Base-by-base conservation (phyloP, 108 stramenopile species). In the Nitzschia putrida region DNA sequence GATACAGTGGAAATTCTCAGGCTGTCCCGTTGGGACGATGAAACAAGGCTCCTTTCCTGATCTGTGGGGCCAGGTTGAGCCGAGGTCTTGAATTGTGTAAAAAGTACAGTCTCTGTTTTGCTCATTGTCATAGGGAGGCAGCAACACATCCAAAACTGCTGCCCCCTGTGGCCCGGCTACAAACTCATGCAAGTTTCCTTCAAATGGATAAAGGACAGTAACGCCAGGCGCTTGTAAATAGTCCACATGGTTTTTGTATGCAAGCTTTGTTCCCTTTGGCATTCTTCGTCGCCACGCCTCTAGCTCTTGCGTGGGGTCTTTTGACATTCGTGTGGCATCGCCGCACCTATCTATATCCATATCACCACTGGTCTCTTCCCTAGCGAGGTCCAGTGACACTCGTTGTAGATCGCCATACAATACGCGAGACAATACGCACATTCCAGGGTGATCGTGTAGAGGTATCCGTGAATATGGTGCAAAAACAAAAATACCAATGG, bases 101-200 rank as follows among this genome's bases (percentile, higher is more conserved):
- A 93, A 98, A 24, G 92, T 97, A 66, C 97, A 98, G 71, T 94
- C 95, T 39, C 97, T 66, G 34, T 90, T 85, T 0, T 83, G 78
- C 14, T 74, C 64, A n/a, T 71, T 68, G 70, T 95, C 93, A 71
- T 98, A 98, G 0, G 97, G 97, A 29, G 97, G 97, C 45, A 96
- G 59, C 61, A 98, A 71, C 5, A 98, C 88, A 83, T 98, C 97
- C 44, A 98, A 69, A 0, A 98, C 86, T 1, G 95, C 96, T 20
- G 95, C 93, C 9, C 96, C 97, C 14, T 85, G 56, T 9, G 85
- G 80, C 16, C 96, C 97, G 0, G 97, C 95, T 8, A 77, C 71
- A 71, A 98, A 94, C 64, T 97, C 83, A 83, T 98, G 97, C 44
- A 95, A 68, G 74, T 98, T 98, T 40, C 93, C 94, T 77, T 87